Evolutionary conservation across 371 early-diverging fungal genomes (phyloP), one percentile per base, ranked within the genome.

Genomic region (Sporodiniella umbellata): DNA sequence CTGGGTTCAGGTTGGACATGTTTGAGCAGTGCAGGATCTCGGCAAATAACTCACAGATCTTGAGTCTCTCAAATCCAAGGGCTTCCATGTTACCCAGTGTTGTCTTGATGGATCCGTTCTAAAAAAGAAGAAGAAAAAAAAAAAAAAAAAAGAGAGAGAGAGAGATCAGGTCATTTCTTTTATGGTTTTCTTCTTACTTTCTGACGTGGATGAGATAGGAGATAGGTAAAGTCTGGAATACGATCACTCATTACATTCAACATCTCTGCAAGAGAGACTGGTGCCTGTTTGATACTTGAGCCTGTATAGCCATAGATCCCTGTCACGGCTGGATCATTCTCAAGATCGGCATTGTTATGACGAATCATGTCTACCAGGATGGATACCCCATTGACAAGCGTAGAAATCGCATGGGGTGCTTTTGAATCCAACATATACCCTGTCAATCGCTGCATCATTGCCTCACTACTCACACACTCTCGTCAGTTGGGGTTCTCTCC

Each of bases 291-390:
- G 2, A 31, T 35, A 12, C 28, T 30, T 17, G 35, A 24, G n/a
- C n/a, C n/a, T 25, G 44, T 25, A n/a, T 68, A 51, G 31, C 56
- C 60, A 58, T 68, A 56, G 15, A 61, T 22, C 33, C 54, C 73
- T 44, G 59, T 54, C 12, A 64, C 42, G 6, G 54, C 38, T 18
- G 60, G 62, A 37, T 61, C 67, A 5, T 24, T 58, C 54, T 67
- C 69, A 39, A 60, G 54, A 58, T 53, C 71, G 37, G 53, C 70
- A 79, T 92, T 93, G 58, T 93, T 93, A 51, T 93, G 81, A 45
- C 96, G 83, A 64, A 96, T 94, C 14, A 96, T 79, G 71, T 96
- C 96, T 56, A 96, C 91, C 51, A 96, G 86, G 44, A 96, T 91
- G 39, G 85, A 88, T 40, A 93, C 90, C 45, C 93, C 94, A 64